These are phyloP conservation scores for Corynascus novoguineensis DNA, from an alignment of 495 filamentous ascomycete genomes.

Conservation along the genomic window DNA sequence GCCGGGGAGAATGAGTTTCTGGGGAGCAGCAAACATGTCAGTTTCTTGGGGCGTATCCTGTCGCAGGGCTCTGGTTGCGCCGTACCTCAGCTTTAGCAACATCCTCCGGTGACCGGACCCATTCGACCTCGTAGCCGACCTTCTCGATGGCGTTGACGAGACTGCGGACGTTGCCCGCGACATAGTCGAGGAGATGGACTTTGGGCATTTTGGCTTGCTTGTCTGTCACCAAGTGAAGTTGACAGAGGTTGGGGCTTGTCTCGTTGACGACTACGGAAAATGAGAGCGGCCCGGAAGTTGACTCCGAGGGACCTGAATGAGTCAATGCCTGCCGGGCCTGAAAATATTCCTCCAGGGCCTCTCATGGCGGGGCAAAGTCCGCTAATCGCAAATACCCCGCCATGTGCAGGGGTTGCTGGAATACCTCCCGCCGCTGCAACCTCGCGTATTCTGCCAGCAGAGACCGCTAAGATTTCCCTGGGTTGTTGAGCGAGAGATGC, in stretches of 20 bases:
- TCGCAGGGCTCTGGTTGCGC: neutral
- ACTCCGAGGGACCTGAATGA: constrained; percentile 10
- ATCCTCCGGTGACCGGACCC: constrained; percentile 80
- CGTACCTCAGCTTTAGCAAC: constrained; percentile 76
- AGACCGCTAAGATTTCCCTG: constrained; percentile 28
- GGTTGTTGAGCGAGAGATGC: neutral
- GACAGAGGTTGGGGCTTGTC: neutral
- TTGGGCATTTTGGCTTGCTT: constrained; percentile 60
- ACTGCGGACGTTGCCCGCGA: constrained; percentile 82
- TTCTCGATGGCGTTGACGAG: constrained; percentile 96
- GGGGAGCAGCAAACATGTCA: neutral
- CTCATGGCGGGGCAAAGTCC: constrained; percentile 18
- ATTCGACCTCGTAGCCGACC: constrained; percentile 86
- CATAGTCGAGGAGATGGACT: constrained; percentile 81
- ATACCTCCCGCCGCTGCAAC: too few species aligned
- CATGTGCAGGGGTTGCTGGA: constrained; percentile 1
- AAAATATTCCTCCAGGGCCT: constrained; percentile 10
- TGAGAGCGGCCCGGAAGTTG: too few species aligned
- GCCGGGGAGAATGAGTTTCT: constrained; percentile 90
- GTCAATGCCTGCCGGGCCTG: constrained; percentile 13
- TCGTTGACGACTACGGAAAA: neutral
- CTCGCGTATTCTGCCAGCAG: constrained; percentile 23
- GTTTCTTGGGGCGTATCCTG: neutral
- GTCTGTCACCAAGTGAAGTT: neutral
- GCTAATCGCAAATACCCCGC: constrained; percentile 15